Evolutionary conservation across 2,329 filamentous ascomycete species (phyloP).

Genomic region (Clarireedia sp.): DNA sequence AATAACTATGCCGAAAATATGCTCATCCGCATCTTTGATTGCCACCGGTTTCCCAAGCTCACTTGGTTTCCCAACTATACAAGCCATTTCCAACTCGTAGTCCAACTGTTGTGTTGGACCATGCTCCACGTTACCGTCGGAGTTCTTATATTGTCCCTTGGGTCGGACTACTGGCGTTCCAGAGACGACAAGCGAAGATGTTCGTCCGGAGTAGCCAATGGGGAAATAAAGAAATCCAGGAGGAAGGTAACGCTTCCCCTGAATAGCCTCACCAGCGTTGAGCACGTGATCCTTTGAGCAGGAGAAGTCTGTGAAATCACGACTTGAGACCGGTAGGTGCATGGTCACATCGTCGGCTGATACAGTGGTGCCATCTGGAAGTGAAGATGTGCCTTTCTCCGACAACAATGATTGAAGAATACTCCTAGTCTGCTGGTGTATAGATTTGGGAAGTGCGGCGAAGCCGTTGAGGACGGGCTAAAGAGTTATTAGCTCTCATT

Average conservation of each 20-base stretch:
- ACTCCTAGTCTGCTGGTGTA: no score
- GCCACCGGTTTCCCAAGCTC: constrained; percentile 20
- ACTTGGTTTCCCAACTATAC: constrained; percentile 30
- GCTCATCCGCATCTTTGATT: no score
- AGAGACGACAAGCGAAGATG: constrained; percentile 44
- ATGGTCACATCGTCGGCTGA: constrained; percentile 32
- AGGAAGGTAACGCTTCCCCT: no score
- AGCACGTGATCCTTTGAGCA: constrained; percentile 45
- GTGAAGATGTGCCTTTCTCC: no score
- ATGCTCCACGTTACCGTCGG: constrained; percentile 16
- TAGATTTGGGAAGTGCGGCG: no score
- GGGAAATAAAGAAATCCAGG: constrained; percentile 32
- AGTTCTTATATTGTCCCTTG: constrained; percentile 34
- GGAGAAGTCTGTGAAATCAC: constrained; percentile 51
- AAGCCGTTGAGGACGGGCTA: no score
- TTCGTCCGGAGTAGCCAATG: constrained; percentile 46
- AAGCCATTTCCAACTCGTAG: constrained; percentile 23
- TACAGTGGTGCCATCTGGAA: no score
- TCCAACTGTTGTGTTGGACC: constrained; percentile 29
- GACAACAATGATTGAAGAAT: no score
- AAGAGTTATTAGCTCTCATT: no score
- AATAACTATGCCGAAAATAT: no score
- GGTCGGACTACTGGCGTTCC: constrained; percentile 42
- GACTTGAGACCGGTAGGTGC: constrained; percentile 47
- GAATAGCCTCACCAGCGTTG: constrained; percentile 28